Percentiles rank a stretch among this genome's conserved stretches.
Evolutionary conservation across 805 yeast genomes (phyloP).

Genomic region (Jamesozyma spencerorum): DNA sequence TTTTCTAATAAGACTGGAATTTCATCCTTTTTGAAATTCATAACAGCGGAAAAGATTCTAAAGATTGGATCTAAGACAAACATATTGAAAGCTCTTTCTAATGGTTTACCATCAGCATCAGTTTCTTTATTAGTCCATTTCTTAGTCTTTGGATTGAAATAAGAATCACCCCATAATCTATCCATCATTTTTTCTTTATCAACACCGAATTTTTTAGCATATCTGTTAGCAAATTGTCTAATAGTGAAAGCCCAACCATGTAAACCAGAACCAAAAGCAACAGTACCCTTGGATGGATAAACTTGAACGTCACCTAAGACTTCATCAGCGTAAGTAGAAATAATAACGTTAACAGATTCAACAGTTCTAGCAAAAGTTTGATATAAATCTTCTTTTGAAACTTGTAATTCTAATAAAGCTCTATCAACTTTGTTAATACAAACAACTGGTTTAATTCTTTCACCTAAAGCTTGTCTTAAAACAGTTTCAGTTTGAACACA

Average conservation of each 20-base stretch:
- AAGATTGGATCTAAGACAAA: constrained; percentile 97
- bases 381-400: constrained; percentile 96
- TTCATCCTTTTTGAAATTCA: constrained; percentile 99
- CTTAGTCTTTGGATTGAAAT: constrained; percentile 99
- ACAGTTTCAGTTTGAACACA: constrained; percentile 99
- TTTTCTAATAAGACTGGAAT: constrained; percentile 84
- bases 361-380: constrained; percentile 98
- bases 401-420: constrained; percentile 97
- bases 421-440: constrained; percentile 98
- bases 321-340: constrained; percentile 88
- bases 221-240: constrained; percentile 96
- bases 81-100: constrained; percentile 99
- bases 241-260: constrained; percentile 99
- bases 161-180: constrained; percentile 99
- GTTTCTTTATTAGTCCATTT: constrained; percentile 96
- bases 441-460: constrained; percentile 98
- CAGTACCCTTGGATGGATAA: constrained; percentile 98
- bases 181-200: constrained; percentile 97
- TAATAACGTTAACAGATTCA: constrained; percentile 97
- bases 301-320: constrained; percentile 93
- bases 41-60: constrained; percentile 92
- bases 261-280: constrained; percentile 99
- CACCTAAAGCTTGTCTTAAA: constrained; percentile 97
- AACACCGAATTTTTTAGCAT: constrained; percentile 99
- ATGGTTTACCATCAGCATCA: constrained; percentile 89